phyloP scores from a whole-genome alignment of 192 early-diverging fungal genomes.

The Coemansia pectinata region DNA sequence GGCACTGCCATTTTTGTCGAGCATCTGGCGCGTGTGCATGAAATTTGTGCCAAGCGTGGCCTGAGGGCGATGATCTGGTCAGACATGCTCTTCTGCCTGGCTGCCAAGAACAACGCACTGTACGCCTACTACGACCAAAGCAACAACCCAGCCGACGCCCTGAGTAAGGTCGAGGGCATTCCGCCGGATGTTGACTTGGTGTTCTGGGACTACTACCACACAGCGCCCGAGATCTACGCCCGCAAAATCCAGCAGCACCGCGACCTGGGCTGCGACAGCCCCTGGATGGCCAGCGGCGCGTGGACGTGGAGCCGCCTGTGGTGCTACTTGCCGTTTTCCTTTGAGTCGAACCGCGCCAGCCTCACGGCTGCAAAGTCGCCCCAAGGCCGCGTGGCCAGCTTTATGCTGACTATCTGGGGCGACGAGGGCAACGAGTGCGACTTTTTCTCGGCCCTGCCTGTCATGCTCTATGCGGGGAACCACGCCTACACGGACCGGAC shows the following conservation, averaged over 20 bases:
- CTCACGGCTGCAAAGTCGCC: constrained; percentile 66
- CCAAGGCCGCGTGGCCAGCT: constrained; percentile 62
- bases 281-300: constrained; percentile 79
- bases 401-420: constrained; percentile 87
- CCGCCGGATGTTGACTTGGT: constrained; percentile 70
- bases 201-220: constrained; percentile 92
- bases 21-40: constrained; percentile 71
- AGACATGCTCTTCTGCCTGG: constrained; percentile 69
- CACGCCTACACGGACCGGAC: constrained; percentile 66
- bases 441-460: constrained; percentile 78
- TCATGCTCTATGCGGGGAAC: constrained; percentile 73
- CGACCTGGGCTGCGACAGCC: constrained; percentile 72
- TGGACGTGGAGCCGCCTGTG: constrained; percentile 89
- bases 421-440: constrained; percentile 93
- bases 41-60: constrained; percentile 63
- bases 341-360: constrained; percentile 74
- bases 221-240: constrained; percentile 65
- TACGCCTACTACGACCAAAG: constrained; percentile 78
- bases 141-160: constrained; percentile 61
- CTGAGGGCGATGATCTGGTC: constrained; percentile 86
- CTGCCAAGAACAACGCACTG: constrained; percentile 79
- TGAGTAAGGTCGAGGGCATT: constrained; percentile 52
- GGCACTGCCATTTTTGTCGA: constrained; percentile 72
- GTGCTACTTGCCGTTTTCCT: constrained; percentile 78
- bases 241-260: constrained; percentile 81